Conservation (phyloP, 805 yeast species). For the Candida nemodendra region DNA sequence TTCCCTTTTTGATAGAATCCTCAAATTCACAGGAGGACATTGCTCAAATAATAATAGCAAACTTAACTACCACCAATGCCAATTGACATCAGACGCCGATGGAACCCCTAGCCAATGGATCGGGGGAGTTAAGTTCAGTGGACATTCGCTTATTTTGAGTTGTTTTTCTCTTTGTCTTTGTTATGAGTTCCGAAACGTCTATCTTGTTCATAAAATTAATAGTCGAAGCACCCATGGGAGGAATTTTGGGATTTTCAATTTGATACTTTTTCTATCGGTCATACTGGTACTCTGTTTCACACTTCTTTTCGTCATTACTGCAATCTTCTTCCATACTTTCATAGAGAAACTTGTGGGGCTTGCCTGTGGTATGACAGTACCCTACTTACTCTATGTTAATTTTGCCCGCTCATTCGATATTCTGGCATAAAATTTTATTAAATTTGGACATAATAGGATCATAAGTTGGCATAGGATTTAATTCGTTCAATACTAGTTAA, state of each 20-base stretch:
- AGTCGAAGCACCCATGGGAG: neutral
- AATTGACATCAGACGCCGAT: constrained; percentile 10
- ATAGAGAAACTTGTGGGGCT: constrained; percentile 47
- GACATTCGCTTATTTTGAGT: constrained; percentile 39
- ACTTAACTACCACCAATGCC: constrained; percentile 23
- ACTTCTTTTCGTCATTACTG: constrained; percentile 41
- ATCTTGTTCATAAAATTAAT: constrained; percentile 9
- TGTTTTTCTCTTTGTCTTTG: constrained; percentile 32
- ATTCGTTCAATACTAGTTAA: no score
- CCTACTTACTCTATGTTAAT: constrained; percentile 28
- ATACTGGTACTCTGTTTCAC: constrained; percentile 36
- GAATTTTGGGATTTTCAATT: neutral
- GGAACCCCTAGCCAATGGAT: constrained; percentile 30
- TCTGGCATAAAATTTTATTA: constrained; percentile 3
- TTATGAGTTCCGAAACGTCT: constrained; percentile 22
- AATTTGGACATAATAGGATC: neutral
- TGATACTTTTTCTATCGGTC: neutral
- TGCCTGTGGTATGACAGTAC: constrained; percentile 36
- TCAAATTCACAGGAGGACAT: constrained; percentile 38
- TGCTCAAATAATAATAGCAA: constrained; percentile 29
- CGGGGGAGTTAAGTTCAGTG: constrained; percentile 42
- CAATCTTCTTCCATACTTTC: constrained; percentile 49
- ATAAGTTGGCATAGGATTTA: no score
- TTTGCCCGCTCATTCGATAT: constrained; percentile 10
- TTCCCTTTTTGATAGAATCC: constrained; percentile 32